Base-by-base conservation (phyloP, 768 basidiomycete species). In the Lepiota venenata region DNA sequence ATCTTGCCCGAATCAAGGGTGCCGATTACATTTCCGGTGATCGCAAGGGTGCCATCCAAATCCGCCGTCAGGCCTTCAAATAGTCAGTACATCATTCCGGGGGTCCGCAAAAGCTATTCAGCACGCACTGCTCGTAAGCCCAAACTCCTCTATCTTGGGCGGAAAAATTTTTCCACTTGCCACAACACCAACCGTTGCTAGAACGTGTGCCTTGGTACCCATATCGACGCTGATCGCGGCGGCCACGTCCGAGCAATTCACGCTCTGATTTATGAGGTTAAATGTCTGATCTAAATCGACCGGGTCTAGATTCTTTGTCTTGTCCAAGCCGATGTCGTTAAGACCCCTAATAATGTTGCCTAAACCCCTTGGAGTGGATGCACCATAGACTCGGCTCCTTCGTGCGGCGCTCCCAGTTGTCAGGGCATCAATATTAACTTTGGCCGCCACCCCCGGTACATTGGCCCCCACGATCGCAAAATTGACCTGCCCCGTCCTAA, bases 91-190 rank as follows among this genome's bases (percentile, higher is more conserved):
- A 16, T 35, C 43, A 12, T 57, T 4, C 25, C 16, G 50, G 52
- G 25, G 5, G 25, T 25, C 25, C 25, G 38, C 4, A 14, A 45
- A 42, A 20, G 0, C 16, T 50, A 36, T 25, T 5, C 36, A 11
- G 35, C 36, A 63, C 69, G 50, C 45, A 74, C 76, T 64, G 21
- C 68, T 62, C 32, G 69, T 64, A 38, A 76, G 44, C 0, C 65
- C 65, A 40, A 78, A 72, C 38, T 69, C 66, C 0, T 59, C 51
- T 2, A 79, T 57, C 27, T 70, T 63, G 0, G 76, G 77, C 2
- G 80, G 81, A 2, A 79, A 49, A 47, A 82, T 64, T 5, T 74
- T 75, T 14, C 81, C 80, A 21, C 53, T 63, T 0, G 71, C 76
- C 3, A 69, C 74, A 6, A 80, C 61, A 14, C 76, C 77, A 16